Evolutionary conservation across 805 yeast species (phyloP).

Genomic region (Metschnikowia kofuensis): DNA sequence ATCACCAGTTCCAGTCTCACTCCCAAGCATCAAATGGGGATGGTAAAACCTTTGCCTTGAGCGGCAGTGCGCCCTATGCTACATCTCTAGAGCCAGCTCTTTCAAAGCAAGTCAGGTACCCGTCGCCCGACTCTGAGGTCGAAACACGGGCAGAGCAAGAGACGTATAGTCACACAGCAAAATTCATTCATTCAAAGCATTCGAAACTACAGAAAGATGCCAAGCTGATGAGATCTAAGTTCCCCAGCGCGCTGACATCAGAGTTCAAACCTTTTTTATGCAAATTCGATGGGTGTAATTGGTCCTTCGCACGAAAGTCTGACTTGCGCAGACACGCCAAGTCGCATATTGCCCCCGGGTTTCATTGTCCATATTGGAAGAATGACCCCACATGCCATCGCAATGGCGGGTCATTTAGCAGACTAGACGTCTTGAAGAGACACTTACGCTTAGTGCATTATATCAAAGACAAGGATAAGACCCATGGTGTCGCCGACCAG

Average conservation of each 20-base stretch:
- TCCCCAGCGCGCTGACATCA: neutral
- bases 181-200: constrained; percentile 9
- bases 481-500: constrained; percentile 37
- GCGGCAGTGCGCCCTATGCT: neutral
- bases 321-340: constrained; percentile 67
- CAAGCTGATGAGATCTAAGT: neutral
- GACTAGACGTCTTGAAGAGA: constrained; percentile 72
- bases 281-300: constrained; percentile 46
- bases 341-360: constrained; percentile 63
- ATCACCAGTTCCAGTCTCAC: neutral
- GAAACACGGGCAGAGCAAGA: neutral
- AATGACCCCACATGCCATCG: constrained; percentile 69
- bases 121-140: neutral
- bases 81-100: neutral
- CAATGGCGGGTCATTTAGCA: constrained; percentile 71
- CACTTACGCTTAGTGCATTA: constrained; percentile 70
- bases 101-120: constrained; percentile 1
- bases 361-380: constrained; percentile 72
- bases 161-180: neutral
- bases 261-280: constrained; percentile 38
- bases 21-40: neutral
- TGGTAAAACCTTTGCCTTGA: neutral
- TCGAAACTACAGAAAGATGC: neutral
- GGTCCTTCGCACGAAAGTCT: constrained; percentile 70
- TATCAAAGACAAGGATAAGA: constrained; percentile 44